phyloP scores from a whole-genome alignment of 495 filamentous ascomycete genomes.

The Mycothermus thermophilus region DNA sequence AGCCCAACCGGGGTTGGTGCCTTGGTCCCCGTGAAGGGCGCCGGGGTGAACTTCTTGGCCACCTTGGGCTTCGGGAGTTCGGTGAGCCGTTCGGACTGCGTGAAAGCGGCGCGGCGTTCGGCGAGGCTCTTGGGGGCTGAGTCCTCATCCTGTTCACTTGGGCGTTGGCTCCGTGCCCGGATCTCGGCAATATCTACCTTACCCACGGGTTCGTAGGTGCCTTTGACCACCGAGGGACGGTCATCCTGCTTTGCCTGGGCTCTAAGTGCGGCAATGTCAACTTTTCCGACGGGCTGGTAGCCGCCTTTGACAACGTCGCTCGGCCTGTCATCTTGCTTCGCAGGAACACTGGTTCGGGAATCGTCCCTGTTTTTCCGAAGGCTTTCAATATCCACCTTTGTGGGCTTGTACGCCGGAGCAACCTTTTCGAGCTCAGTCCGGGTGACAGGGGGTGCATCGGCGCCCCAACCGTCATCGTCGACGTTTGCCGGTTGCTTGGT shows the following conservation, averaged over 20 bases:
- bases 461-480: slow-evolving; percentile 78
- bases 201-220: slow-evolving; percentile 83
- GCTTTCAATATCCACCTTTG: slow-evolving; percentile 77
- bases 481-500: slow-evolving; percentile 31
- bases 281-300: slow-evolving; percentile 92
- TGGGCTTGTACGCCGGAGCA: slow-evolving; percentile 79
- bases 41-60: slow-evolving; percentile 62
- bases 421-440: slow-evolving; percentile 88
- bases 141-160: slow-evolving; percentile 32
- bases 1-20: slow-evolving; percentile 62
- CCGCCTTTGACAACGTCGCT: slow-evolving; percentile 65
- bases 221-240: slow-evolving; percentile 70
- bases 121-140: slow-evolving; percentile 44
- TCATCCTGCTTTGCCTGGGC: slow-evolving; percentile 69
- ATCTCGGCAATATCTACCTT: slow-evolving; percentile 96
- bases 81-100: slow-evolving; percentile 65
- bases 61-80: slow-evolving; percentile 88
- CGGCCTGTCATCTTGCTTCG: slow-evolving; percentile 24
- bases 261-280: slow-evolving; percentile 81
- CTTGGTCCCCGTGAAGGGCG: slow-evolving; percentile 76
- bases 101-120: slow-evolving; percentile 53
- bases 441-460: slow-evolving; percentile 81
- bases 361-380: slow-evolving; percentile 55
- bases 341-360: slow-evolving; percentile 35
- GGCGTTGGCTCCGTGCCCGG: slow-evolving; percentile 60